Base-by-base conservation (phyloP, 208 protist species). In the Trypanosoma mega region DNA sequence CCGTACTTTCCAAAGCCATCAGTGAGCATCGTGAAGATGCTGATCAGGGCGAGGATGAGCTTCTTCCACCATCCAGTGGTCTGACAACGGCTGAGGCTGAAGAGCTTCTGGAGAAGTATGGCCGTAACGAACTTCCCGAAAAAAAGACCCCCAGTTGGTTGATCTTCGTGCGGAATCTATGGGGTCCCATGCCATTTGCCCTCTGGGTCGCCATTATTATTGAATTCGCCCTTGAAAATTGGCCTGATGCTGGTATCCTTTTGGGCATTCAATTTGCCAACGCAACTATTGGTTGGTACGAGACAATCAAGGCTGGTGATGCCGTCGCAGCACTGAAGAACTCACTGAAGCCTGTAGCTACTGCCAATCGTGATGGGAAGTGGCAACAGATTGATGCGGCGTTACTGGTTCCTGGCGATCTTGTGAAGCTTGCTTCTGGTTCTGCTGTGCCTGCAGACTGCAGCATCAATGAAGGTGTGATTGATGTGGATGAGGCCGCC, bases 401-500 rank as follows among this genome's bases (percentile, higher is more conserved):
- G 18, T 34, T 90, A 24, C 23, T 98, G 23, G 97, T 98, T 11
- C 95, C 95, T 1, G 97, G 96, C 29, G 97, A 99, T 67, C 63
- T 98, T 6, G 83, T 98, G 30, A 90, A 91, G 48, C 72, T 98
- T 18, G 82, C 80, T 2, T 48, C 90, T 46, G 97, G 97, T 54
- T 95, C 90, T 27, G 87, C 88, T 8, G 88, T 98, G 39, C 92
- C 96, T 7, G 96, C 96, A 1, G 97, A 98, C 74, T 92, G 84
- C 72, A 93, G 68, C 26, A 87, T 93, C 50, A 92, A 88, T 59
- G 82, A 85, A 63, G 87, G 80, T 37, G 57, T 72, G 3, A 82
- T 98, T 18, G 93, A 97, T 30, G 83, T 98, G 57, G 96, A 98
- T 63, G 93, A 98, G 78, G 78, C 92, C 2, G 84, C 93, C 9